Percentiles rank a stretch among this genome's conserved stretches.
These are phyloP conservation scores for Domatiomyces globalis DNA, from an alignment of 2,329 filamentous ascomycete species.

Conservation along the genomic window DNA sequence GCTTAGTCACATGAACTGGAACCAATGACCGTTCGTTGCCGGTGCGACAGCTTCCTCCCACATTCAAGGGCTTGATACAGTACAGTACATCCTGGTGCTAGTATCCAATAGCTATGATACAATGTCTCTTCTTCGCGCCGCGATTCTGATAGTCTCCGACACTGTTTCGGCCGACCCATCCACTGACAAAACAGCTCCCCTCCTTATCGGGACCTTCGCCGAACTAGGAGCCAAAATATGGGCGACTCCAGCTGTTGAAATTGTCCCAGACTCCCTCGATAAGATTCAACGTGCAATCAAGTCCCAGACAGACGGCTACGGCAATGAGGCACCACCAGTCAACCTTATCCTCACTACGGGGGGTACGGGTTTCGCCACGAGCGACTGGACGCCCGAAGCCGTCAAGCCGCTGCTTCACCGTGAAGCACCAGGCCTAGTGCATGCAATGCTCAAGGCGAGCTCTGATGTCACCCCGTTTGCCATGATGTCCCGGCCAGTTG, in stretches of 20 bases:
- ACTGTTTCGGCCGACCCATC: slow-evolving; percentile 69
- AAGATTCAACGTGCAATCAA: slow-evolving; percentile 63
- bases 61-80: no score
- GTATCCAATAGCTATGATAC: no score
- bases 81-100: no score
- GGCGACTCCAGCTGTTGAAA: slow-evolving; percentile 53
- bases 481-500: slow-evolving; percentile 88
- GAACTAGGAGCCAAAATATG: slow-evolving; percentile 56
- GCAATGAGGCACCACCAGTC: slow-evolving; percentile 20
- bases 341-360: slow-evolving; percentile 82
- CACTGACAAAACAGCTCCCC: slow-evolving; percentile 57
- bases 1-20: no score
- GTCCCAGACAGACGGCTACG: slow-evolving; percentile 55
- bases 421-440: slow-evolving; percentile 77
- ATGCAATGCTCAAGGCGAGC: slow-evolving; percentile 82
- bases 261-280: slow-evolving; percentile 62
- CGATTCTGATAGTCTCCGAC: slow-evolving; percentile 78
- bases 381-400: slow-evolving; percentile 83
- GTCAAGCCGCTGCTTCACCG: slow-evolving; percentile 67
- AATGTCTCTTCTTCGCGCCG: slow-evolving; percentile 45
- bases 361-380: slow-evolving; percentile 78
- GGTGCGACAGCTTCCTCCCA: no score
- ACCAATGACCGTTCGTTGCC: no score
- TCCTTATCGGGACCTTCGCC: slow-evolving; percentile 55
- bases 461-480: slow-evolving; percentile 83